Conservation (phyloP, 495 filamentous ascomycete species). For the Trichocladium antarcticum region DNA sequence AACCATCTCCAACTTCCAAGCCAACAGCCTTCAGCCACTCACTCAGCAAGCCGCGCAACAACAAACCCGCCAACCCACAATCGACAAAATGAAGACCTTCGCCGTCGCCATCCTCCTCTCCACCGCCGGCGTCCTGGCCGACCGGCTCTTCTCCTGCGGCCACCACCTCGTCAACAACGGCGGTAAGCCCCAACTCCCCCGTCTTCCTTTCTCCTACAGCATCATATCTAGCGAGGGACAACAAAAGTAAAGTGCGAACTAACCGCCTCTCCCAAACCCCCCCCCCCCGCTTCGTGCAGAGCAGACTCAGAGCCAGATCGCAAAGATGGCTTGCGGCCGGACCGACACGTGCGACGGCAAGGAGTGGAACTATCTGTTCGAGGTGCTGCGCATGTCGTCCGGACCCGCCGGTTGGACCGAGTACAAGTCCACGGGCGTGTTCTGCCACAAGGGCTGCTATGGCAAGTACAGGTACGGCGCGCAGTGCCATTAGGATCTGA, state of each 20-base stretch:
- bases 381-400: constrained; percentile 1
- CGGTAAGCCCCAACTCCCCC: neutral
- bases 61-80: too few relatives aligned
- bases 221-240: too few relatives aligned
- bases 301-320: neutral
- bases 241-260: neutral
- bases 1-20: too few relatives aligned
- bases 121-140: neutral
- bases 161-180: neutral
- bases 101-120: neutral
- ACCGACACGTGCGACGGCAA: constrained; percentile 1
- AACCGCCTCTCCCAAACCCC: neutral
- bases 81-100: neutral
- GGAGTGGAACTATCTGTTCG: constrained; percentile 4
- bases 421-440: constrained; percentile 46
- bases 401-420: constrained; percentile 25
- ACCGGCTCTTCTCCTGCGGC: neutral
- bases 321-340: neutral
- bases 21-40: too few relatives aligned
- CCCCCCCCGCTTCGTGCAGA: too few relatives aligned
- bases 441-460: constrained; percentile 1
- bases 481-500: neutral
- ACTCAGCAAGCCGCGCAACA: too few relatives aligned
- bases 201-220: neutral
- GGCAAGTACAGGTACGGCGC: neutral